Conservation (phyloP, 2,329 filamentous ascomycete genomes). For the Atkinsonella texensis region DNA sequence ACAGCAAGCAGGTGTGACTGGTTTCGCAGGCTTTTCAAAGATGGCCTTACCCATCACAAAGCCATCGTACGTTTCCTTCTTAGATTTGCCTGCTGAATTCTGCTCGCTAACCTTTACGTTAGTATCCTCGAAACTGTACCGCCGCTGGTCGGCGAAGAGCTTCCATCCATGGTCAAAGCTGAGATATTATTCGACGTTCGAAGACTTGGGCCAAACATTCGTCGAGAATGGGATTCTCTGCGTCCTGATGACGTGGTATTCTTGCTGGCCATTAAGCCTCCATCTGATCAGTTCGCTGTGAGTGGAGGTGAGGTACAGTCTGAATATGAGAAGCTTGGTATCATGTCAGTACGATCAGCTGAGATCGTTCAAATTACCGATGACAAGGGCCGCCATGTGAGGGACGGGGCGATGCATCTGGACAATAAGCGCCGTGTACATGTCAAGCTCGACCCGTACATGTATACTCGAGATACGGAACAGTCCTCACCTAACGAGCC, state of each 20-base stretch:
- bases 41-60: conserved; percentile 86
- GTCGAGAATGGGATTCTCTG: conserved; percentile 81
- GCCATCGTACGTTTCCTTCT: conserved; percentile 41
- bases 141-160: conserved; percentile 68
- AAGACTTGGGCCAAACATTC: conserved; percentile 61
- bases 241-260: conserved; percentile 84
- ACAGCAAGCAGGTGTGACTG: conserved; percentile 50
- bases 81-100: background rate
- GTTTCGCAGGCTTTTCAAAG: conserved; percentile 74
- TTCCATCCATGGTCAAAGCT: conserved; percentile 73
- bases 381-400: conserved; percentile 64
- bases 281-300: conserved; percentile 34
- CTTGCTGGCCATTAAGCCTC: conserved; percentile 61
- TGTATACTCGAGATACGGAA: conserved; percentile 68
- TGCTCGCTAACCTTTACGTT: background rate
- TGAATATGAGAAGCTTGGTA: conserved; percentile 49
- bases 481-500: conserved; percentile 51
- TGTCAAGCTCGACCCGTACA: conserved; percentile 66
- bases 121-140: conserved; percentile 74
- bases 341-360: conserved; percentile 65
- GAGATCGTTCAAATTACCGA: conserved; percentile 80
- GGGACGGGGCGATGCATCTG: conserved; percentile 46
- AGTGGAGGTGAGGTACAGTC: conserved; percentile 37
- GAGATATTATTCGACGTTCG: conserved; percentile 79
- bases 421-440: conserved; percentile 64